Evolutionary conservation across 345 rosid species (phyloP), one percentile per base, ranked within the genome.

Genomic region (Citrus reticulata): DNA sequence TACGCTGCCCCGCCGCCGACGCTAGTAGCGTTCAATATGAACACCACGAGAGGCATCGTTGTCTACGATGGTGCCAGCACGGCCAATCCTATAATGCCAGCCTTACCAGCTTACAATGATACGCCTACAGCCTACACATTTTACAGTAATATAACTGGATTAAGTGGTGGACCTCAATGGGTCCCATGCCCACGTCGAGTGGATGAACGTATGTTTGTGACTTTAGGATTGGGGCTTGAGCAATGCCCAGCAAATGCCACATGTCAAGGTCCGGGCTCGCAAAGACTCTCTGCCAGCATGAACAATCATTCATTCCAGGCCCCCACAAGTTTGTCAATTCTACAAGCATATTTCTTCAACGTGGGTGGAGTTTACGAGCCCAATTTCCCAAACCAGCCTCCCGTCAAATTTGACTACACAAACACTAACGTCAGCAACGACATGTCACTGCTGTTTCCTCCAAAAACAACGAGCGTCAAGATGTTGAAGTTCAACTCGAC

Each of bases 191-290:
- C 99, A 16, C 68, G 17, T 32, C 76, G 88, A 4, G 86, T 93
- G n/a, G 97, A 96, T 61, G 88, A 89, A 42, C 81, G 84, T 10
- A 94, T 96, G 99, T 81, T 88, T 54, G 83, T 94, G 1, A 96
- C 98, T 9, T 9, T 94, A 1, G 92, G 95, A 20, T 75, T 91
- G 11, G 89, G 73, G 7, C 49, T 92, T 0, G 87, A 85, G 0
- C 72, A 71, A 0, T 96, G 99, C 32, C 78, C 86, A 0, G 78
- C 70, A 1, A 94, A 86, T 39, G 60, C 79, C 39, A 90, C 89
- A 20, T 94, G 99, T 78, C 84, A 72, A 60, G 91, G 90, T 0
- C 79, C 37, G 14, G 6, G 22, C 13, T 82, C 80, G 22, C 58
- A 85, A 10, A 80, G 82, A 74, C 30, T 87, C 34, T 79, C 99